Conservation (phyloP, 371 early-diverging fungal species). For the Actinomortierella wolfii region DNA sequence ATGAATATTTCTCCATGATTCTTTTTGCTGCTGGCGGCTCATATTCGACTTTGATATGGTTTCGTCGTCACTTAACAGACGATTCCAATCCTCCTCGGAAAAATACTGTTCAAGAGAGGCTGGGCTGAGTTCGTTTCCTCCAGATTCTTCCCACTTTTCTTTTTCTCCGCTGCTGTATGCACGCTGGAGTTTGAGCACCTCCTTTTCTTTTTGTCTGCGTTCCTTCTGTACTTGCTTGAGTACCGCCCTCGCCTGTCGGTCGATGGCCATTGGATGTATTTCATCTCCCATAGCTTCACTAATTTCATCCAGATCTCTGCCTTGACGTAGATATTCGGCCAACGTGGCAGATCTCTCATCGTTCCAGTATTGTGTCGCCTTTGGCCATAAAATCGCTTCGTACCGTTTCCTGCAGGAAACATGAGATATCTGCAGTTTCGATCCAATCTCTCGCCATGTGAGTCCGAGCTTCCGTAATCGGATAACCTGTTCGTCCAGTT, state of each 20-base stretch:
- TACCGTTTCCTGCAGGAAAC: conserved; percentile 3
- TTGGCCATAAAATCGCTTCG: neutral
- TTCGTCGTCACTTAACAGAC: neutral
- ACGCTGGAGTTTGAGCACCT: conserved; percentile 1
- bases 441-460: conserved; percentile 2
- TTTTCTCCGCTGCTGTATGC: no score
- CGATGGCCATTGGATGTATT: neutral
- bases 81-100: neutral
- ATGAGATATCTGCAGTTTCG: neutral
- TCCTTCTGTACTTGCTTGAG: neutral
- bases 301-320: neutral
- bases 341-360: neutral
- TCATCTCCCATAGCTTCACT: neutral
- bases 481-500: conserved; percentile 2
- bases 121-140: no score
- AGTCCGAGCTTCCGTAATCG: neutral
- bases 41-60: no score
- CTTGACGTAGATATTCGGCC: conserved; percentile 1
- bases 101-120: neutral
- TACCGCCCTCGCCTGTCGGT: neutral
- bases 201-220: neutral
- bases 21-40: neutral
- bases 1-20: neutral
- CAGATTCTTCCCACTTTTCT: no score
- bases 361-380: neutral